phyloP scores from a whole-genome alignment of 2,329 filamentous ascomycete genomes.

The Talaromyces sp. region DNA sequence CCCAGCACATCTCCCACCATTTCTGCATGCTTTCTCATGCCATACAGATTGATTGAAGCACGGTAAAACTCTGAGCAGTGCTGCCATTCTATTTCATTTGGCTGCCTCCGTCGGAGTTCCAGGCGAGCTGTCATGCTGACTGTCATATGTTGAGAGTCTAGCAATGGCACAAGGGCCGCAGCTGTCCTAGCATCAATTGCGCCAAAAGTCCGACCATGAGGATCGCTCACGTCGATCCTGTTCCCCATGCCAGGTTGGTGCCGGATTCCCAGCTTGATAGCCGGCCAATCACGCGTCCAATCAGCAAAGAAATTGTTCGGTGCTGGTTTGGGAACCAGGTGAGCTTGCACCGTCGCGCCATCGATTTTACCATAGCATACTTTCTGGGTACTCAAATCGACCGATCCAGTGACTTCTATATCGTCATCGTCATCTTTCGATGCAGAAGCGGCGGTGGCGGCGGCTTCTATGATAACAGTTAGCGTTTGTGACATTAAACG shows the following conservation, averaged over 20 bases:
- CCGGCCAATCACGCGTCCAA: conserved; percentile 59
- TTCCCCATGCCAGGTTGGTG: conserved; percentile 54
- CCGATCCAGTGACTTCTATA: conserved; percentile 45
- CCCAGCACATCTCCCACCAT: conserved; percentile 65
- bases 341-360: conserved; percentile 61
- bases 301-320: conserved; percentile 54
- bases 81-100: conserved; percentile 62
- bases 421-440: conserved; percentile 36
- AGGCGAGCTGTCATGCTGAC: conserved; percentile 72
- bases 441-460: conserved; percentile 10
- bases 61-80: conserved; percentile 57
- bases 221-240: conserved; percentile 69
- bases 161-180: conserved; percentile 62
- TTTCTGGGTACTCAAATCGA: conserved; percentile 61
- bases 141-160: conserved; percentile 61
- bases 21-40: conserved; percentile 61
- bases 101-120: conserved; percentile 58
- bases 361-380: conserved; percentile 80
- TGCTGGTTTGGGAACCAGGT: conserved; percentile 65
- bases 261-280: conserved; percentile 67
- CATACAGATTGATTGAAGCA: conserved; percentile 74
- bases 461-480: conserved; percentile 14
- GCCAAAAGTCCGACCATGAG: conserved; percentile 67
- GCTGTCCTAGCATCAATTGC: conserved; percentile 66
- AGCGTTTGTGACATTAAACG: background rate